Percentiles rank a stretch among this genome's conserved stretches.
Evolutionary conservation across 768 basidiomycete species (phyloP).

Genomic region (Collybia nuda): DNA sequence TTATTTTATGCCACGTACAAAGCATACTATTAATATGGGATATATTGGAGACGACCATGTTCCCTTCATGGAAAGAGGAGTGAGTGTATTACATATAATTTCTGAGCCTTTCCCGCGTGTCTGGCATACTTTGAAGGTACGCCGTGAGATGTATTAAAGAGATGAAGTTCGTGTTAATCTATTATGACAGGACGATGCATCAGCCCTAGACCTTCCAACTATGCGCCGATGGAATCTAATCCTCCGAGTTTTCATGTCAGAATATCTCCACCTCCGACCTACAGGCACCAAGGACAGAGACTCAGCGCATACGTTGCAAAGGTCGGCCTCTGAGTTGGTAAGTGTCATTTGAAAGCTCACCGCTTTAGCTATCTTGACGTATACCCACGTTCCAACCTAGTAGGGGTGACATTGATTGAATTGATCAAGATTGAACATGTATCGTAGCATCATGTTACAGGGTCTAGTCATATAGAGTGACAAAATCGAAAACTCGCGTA

Average conservation of each 20-base stretch:
- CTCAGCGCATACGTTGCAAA: constrained; percentile 24
- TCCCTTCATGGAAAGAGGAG: constrained; percentile 82
- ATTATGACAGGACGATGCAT: constrained; percentile 76
- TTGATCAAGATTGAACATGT: neutral
- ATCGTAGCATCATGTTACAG: neutral
- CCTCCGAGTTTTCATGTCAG: constrained; percentile 82
- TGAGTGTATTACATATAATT: constrained; percentile 89
- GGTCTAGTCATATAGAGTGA: neutral
- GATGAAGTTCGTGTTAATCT: neutral
- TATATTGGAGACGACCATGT: constrained; percentile 92
- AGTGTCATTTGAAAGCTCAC: constrained; percentile 18
- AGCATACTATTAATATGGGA: constrained; percentile 38
- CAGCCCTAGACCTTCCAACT: constrained; percentile 80
- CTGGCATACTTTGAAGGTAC: constrained; percentile 81
- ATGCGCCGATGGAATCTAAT: constrained; percentile 90
- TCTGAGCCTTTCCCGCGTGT: constrained; percentile 85
- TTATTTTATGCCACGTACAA: constrained; percentile 62
- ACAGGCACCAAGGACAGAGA: constrained; percentile 27
- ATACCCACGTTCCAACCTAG: constrained; percentile 8
- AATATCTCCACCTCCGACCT: constrained; percentile 79
- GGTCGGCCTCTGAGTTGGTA: constrained; percentile 49
- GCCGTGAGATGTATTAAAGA: constrained; percentile 17
- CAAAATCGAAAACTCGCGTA: no score
- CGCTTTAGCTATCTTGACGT: neutral
- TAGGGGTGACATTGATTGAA: constrained; percentile 12